phyloP scores from a whole-genome alignment of 768 basidiomycete genomes.

The Polyporus arcularius region DNA sequence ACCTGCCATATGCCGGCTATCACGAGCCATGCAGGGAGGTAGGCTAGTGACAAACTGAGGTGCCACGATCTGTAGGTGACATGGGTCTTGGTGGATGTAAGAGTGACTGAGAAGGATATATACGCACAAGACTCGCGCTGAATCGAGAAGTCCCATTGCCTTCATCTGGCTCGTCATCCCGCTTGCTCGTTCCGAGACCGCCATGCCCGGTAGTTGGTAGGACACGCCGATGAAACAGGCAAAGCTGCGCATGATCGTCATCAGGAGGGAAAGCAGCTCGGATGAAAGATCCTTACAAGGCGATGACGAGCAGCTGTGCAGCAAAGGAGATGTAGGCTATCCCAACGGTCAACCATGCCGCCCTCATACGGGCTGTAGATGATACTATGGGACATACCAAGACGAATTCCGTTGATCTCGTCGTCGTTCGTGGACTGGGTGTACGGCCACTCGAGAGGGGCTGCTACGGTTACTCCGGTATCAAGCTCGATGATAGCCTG shows the following conservation, averaged over 20 bases:
- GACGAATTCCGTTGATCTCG: slow-evolving; percentile 51
- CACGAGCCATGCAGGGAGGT: slow-evolving; percentile 76
- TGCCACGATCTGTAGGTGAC: slow-evolving; percentile 55
- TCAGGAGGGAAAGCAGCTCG: neutral
- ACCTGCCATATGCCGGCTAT: slow-evolving; percentile 64
- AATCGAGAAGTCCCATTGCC: slow-evolving; percentile 78
- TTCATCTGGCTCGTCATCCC: slow-evolving; percentile 71
- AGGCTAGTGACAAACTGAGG: slow-evolving; percentile 59
- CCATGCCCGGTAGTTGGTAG: slow-evolving; percentile 75
- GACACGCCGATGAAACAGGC: slow-evolving; percentile 69
- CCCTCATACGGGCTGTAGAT: neutral
- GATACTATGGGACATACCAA: slow-evolving; percentile 45
- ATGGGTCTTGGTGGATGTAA: neutral
- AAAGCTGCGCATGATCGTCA: slow-evolving; percentile 44
- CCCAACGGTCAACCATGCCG: neutral
- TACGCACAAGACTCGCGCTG: slow-evolving; percentile 60
- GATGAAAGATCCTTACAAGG: slow-evolving; percentile 47
- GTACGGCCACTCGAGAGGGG: slow-evolving; percentile 74
- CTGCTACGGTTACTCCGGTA: slow-evolving; percentile 53
- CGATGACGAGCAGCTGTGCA: slow-evolving; percentile 60
- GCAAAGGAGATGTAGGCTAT: slow-evolving; percentile 65
- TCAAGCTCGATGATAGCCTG: slow-evolving; percentile 73
- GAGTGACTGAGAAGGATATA: neutral
- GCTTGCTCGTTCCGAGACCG: slow-evolving; percentile 63
- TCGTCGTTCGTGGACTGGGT: slow-evolving; percentile 64